Base-by-base conservation (phyloP, 78 protist genomes). In the Planoprotostelium fungivorum region DNA sequence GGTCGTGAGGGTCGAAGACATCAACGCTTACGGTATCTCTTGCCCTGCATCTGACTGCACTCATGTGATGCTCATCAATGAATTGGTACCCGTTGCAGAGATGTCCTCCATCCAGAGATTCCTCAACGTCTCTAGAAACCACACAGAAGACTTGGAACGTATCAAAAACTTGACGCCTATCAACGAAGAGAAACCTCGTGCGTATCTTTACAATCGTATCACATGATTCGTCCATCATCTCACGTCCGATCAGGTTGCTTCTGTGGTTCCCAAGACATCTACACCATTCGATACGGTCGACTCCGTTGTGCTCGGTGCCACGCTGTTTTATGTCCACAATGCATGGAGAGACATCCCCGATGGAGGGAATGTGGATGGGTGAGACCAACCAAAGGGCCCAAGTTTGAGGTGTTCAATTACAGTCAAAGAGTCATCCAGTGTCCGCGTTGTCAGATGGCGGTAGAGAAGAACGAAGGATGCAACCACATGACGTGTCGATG, bases 401-500 rank as follows among this genome's bases (percentile, higher is more conserved):
- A 16, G 16, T 5, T 25, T 25, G 31, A 16, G 73, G 73, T 51
- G 73, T 25, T 16, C 16, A 25, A 51, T n/a, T n/a, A n/a, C n/a
- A n/a, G n/a, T n/a, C n/a, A n/a, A n/a, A n/a, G n/a, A n/a, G n/a
- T n/a, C n/a, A n/a, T n/a, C n/a, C n/a, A n/a, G n/a, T n/a, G n/a
- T n/a, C n/a, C n/a, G n/a, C n/a, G n/a, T n/a, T 51, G 73, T 51
- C 73, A 51, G 73, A 51, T 51, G 73, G 73, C 73, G 5, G 73
- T 92, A 29, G 94, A 92, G 39, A 92, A 92, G 84, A 86, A 88
- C 38, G 94, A 92, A 29, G 94, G 94, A 84, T 92, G 94, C 84
- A 92, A 92, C 28, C 94, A 92, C 38, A 85, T 91, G 83, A 85
- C 94, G 1, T 91, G 94, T 34, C 5, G 73, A 51, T 51, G 73